Evolutionary conservation across 78 protist species (phyloP), one percentile per base, ranked within the genome.

Genomic region (Dictyostelium capitatum): DNA sequence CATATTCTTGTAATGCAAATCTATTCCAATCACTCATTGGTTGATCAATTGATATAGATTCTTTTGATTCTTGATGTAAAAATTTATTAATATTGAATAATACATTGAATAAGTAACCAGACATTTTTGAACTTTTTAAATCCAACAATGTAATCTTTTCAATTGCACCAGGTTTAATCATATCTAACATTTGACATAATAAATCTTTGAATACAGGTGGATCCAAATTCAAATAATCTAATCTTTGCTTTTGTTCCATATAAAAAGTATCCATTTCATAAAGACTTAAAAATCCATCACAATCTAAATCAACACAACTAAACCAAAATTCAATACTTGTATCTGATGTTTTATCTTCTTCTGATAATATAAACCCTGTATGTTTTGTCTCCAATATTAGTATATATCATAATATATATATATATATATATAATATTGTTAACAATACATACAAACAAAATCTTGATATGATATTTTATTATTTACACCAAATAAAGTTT

Each of bases 1-100:
- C 98, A 54, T 98, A 98, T 82, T 98, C 99, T 8, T 48, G 89
- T 20, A 83, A 83, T 15, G 98, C 98, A 80, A 92, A 98, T 64
- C 98, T 93, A 78, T 96, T 97, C 99, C 99, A 98, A 53, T 96
- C 97, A 6, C 96, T 96, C 80, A 82, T 91, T 37, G 90, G 79
- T 50, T 46, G 80, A 30, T 69, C 72, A 23, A 28, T 51, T 3
- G 94, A 25, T 47, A 92, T 82, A 4, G 99, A 96, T 32, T 97
- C 99, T 30, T 91, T 78, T 41, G 96, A 93, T 82, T 98, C 99
- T 84, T 79, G 96, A 19, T 70, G 78, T 54, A 98, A 74, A 89
- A 97, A 97, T 83, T 97, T 97, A 53, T 70, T 90, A 7, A 96
- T 83, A 85, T 98, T 97, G 80, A 95, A 83, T 32, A 98, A 78